Base-by-base conservation (phyloP, 129 eudicot species). In the Flaveria sonorensis region DNA sequence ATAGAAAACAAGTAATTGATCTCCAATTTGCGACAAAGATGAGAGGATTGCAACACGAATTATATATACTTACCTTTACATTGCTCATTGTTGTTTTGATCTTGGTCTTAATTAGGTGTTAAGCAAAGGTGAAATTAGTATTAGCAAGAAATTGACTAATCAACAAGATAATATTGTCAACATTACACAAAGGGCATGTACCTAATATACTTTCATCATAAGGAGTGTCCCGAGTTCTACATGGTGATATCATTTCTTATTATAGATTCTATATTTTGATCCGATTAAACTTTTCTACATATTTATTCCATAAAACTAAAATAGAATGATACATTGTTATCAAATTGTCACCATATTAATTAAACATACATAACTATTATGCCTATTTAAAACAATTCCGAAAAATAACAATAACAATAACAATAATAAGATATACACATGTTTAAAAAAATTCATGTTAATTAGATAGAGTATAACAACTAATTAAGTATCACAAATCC, bases 151-250 rank as follows among this genome's bases (percentile, higher is more conserved):
- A 80, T 64, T 73, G 78, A 80, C 83, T 24, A 73, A 43, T 53
- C 74, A 79, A 72, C 83, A 79, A 79, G 78, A 64, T 53, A 30
- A 66, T 42, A 43, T 42, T 73, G 83, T 80, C 79, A 53, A 73
- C 60, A 72, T 63, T 79, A 79, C 78, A 72, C 46, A 28, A 73
- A 80, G 70, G 77, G 77, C 32, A 60, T 79, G 80, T 28, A 80
- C 79, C 51, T 61, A 30, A 59, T 78, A 78, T 70, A 28, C 21
- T 48, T 30, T 62, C 57, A 71, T 20, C 65, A 68, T 26, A 57
- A 57, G 64, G 57, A 32, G 12, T 50, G 60, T 24, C 24, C 23
- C 47, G 18, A 42, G 39, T 68, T 66, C 26, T n/a, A 36, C 47
- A 6, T 10, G 70, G 70, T 30, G 40, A 26, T 57, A 57, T 11